phyloP scores from a whole-genome alignment of 2,329 filamentous ascomycete genomes.

The Knufia petricola region DNA sequence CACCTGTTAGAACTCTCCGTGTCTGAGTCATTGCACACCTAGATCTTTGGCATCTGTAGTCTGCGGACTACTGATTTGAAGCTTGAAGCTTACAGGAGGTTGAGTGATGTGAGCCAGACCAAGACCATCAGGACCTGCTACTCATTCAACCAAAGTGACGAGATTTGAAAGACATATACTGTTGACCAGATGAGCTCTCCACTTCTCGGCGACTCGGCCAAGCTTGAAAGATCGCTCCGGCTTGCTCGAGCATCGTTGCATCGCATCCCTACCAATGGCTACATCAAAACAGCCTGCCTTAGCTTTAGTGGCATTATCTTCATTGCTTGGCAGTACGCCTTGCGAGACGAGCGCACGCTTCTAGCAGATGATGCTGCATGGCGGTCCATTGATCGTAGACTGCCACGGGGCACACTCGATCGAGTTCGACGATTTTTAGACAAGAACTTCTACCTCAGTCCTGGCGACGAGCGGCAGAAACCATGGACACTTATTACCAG shows the following conservation, averaged over 20 bases:
- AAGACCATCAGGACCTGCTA: no score
- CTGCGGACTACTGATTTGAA: no score
- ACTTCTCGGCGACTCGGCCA: neutral
- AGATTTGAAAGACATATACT: neutral
- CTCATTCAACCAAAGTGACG: neutral
- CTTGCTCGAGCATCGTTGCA: neutral
- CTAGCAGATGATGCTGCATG: neutral
- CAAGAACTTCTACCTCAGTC: neutral
- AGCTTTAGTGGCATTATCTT: neutral
- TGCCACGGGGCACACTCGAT: neutral
- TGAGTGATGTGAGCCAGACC: no score
- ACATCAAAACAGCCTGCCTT: neutral
- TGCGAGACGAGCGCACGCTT: neutral
- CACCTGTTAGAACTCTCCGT: no score
- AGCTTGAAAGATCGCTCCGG: neutral
- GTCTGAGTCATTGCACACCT: no score
- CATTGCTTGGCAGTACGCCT: neutral
- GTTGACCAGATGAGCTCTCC: neutral
- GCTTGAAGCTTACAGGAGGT: no score
- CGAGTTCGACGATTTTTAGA: neutral
- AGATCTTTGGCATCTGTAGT: no score
- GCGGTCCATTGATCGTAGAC: neutral
- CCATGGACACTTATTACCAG: slow-evolving; percentile 13
- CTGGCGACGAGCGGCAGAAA: neutral
- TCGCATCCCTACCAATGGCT: neutral